Evolutionary conservation across 192 early-diverging fungal species (phyloP).

Genomic region (Polychytrium aggregatum): DNA sequence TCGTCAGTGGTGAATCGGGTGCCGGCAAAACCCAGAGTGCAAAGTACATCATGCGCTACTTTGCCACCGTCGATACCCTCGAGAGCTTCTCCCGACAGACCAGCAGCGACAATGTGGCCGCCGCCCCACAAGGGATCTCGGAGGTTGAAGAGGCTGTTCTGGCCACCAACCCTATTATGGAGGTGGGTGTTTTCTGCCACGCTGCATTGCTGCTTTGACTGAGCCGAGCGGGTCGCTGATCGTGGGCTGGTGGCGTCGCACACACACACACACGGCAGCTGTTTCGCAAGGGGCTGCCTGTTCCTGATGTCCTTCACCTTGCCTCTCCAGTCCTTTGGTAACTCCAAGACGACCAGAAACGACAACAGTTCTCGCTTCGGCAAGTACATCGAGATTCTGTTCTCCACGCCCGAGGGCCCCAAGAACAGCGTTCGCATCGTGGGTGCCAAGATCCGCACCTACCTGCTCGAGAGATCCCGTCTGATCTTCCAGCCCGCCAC

Average conservation of each 20-base stretch:
- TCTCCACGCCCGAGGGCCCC: slow-evolving; percentile 48
- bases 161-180: slow-evolving; percentile 98
- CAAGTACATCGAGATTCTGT: slow-evolving; percentile 96
- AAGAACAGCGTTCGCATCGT: slow-evolving; percentile 58
- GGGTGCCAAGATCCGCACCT: slow-evolving; percentile 90
- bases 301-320: background rate
- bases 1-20: slow-evolving; percentile 86
- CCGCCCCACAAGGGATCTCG: slow-evolving; percentile 1
- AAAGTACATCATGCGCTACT: slow-evolving; percentile 97
- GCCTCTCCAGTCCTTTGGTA: slow-evolving; percentile 70
- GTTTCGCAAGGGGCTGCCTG: background rate
- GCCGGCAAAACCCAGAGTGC: slow-evolving; percentile 96
- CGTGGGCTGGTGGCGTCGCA: too few species aligned
- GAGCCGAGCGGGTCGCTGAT: too few species aligned
- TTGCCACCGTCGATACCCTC: slow-evolving; percentile 54
- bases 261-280: too few species aligned
- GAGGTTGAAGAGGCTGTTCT: slow-evolving; percentile 46
- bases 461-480: slow-evolving; percentile 90
- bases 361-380: slow-evolving; percentile 98
- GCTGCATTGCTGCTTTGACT: too few species aligned
- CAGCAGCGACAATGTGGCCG: slow-evolving; percentile 1
- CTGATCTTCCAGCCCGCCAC: slow-evolving; percentile 85
- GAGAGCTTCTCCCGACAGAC: slow-evolving; percentile 8
- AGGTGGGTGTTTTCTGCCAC: slow-evolving; percentile 35
- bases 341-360: slow-evolving; percentile 98